Percentiles rank a stretch among this genome's conserved stretches.
Conservation (phyloP, 1,284 basidiomycete species). For the Blastosporella zonata region DNA sequence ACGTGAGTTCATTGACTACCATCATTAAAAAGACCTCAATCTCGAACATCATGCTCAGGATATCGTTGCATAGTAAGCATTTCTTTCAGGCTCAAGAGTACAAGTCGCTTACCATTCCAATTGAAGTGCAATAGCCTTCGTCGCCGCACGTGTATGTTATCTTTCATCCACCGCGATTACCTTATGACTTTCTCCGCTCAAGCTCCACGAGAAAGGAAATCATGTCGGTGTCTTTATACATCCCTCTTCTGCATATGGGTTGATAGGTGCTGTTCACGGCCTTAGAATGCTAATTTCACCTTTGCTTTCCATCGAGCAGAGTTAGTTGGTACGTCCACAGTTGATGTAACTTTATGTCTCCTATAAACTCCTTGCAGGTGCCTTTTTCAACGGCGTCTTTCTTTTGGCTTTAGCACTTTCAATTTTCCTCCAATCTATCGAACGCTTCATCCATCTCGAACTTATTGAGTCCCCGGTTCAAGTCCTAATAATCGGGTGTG, state of each 20-base stretch:
- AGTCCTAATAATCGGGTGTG: conserved; percentile 42
- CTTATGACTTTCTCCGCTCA: not conserved
- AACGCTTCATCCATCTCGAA: conserved; percentile 44
- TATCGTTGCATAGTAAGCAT: conserved; percentile 37
- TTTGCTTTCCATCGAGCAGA: conserved; percentile 51
- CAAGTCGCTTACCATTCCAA: not conserved
- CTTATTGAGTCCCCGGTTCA: conserved; percentile 35
- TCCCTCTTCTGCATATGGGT: not conserved
- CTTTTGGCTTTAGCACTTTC: conserved; percentile 46
- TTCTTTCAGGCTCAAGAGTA: not conserved
- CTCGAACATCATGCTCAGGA: conserved; percentile 27
- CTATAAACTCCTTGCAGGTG: conserved; percentile 29
- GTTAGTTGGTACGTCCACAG: conserved; percentile 37
- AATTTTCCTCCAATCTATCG: conserved; percentile 46
- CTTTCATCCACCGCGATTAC: not conserved
- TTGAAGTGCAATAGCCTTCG: conserved; percentile 24
- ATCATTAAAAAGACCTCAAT: not conserved
- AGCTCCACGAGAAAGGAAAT: conserved; percentile 41
- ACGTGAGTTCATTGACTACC: conserved; percentile 29
- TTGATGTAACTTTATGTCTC: not conserved
- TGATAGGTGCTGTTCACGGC: conserved; percentile 7
- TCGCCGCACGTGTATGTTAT: conserved; percentile 20
- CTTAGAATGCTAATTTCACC: conserved; percentile 42
- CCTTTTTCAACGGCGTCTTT: conserved; percentile 53
- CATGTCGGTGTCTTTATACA: conserved; percentile 26